Evolutionary conservation across 73 alveolate genomes (phyloP).

Genomic region (Breviolum minutum): DNA sequence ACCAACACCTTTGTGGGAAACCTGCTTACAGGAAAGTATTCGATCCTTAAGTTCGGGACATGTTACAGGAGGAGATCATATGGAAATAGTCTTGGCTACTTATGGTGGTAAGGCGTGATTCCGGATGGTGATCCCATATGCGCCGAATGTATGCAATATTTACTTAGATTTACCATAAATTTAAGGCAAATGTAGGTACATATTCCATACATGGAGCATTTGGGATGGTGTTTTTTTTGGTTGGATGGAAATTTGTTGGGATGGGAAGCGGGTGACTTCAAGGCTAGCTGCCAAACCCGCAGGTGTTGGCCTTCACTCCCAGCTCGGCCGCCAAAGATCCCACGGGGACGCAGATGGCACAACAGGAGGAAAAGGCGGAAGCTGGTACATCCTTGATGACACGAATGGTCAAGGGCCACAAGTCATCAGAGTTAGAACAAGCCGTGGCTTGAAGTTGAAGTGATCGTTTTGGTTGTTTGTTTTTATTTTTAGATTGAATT

Average conservation of each 20-base stretch:
- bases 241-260: too few species aligned
- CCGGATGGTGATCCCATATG: too few species aligned
- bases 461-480: background rate
- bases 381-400: constrained; percentile 61
- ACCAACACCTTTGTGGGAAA: constrained; percentile 84
- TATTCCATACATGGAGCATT: too few species aligned
- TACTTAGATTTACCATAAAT: too few species aligned
- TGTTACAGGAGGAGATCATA: constrained; percentile 74
- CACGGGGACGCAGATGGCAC: constrained; percentile 92
- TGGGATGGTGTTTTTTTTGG: too few species aligned
- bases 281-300: too few species aligned
- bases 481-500: background rate
- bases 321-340: constrained; percentile 69
- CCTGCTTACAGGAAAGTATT: constrained; percentile 85
- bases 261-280: too few species aligned
- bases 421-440: constrained; percentile 18
- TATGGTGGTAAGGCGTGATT: constrained; percentile 17
- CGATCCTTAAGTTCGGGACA: constrained; percentile 71
- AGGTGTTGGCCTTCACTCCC: constrained; percentile 67
- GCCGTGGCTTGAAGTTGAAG: background rate
- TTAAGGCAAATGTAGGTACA: too few species aligned
- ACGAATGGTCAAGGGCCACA: constrained; percentile 36
- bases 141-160: too few species aligned
- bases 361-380: constrained; percentile 81
- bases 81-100: constrained; percentile 69